Conservation (phyloP, 768 basidiomycete species). For the Grammothele lineata region DNA sequence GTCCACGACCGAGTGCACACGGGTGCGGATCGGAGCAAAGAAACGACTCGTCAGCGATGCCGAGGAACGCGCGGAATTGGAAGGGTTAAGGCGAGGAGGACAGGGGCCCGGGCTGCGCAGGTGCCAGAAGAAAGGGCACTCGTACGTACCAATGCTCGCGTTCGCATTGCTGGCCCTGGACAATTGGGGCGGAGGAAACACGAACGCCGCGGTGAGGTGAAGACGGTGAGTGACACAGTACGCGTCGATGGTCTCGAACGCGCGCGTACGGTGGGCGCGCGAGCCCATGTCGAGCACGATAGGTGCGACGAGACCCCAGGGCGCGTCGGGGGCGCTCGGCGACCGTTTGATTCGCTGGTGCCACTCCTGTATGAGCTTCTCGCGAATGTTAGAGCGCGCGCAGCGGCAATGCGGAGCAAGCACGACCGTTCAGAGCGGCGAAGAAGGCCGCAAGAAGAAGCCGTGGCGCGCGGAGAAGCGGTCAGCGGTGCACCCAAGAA, state of each 20-base stretch:
- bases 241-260: constrained; percentile 27
- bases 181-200: constrained; percentile 22
- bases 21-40: not conserved
- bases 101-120: too few relatives aligned
- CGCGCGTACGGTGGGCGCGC: constrained; percentile 24
- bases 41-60: not conserved
- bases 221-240: constrained; percentile 27
- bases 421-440: constrained; percentile 2
- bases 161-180: too few relatives aligned
- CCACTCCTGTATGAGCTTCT: constrained; percentile 31
- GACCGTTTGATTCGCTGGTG: constrained; percentile 29
- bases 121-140: constrained; percentile 2
- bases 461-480: not conserved
- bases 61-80: not conserved
- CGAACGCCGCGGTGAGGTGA: constrained; percentile 26
- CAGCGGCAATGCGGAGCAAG: not conserved
- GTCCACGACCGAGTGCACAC: too few relatives aligned
- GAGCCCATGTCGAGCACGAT: constrained; percentile 27
- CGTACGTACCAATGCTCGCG: constrained; percentile 9
- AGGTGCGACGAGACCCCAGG: constrained; percentile 31
- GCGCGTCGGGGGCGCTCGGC: constrained; percentile 9
- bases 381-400: too few relatives aligned
- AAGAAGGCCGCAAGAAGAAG: too few relatives aligned
- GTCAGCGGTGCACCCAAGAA: not conserved
- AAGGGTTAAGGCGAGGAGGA: too few relatives aligned